phyloP scores from a whole-genome alignment of 768 basidiomycete species.

The Phlebiopsis gigantea region DNA sequence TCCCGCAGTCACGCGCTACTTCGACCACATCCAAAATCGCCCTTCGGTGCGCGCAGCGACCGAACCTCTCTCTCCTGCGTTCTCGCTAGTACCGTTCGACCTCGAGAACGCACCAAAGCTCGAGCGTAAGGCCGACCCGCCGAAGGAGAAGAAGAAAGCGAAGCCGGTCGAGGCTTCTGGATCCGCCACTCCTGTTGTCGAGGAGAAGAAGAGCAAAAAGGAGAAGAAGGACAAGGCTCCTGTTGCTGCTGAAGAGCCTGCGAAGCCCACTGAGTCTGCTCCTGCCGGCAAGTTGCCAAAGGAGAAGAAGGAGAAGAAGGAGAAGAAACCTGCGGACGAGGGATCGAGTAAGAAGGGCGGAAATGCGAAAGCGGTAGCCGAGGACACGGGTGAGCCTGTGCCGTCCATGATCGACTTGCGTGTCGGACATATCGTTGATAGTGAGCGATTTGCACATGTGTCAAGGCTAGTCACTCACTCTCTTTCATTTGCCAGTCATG shows the following conservation, averaged over 20 bases:
- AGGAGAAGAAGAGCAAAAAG: conserved; percentile 27
- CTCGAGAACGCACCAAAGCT: conserved; percentile 67
- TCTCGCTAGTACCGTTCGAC: conserved; percentile 61
- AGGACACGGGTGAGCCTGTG: conserved; percentile 74
- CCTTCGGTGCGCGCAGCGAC: conserved; percentile 58
- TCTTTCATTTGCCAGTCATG: conserved; percentile 62
- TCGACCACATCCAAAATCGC: conserved; percentile 85
- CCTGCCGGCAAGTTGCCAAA: conserved; percentile 31
- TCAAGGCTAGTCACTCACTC: background rate
- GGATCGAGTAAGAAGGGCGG: conserved; percentile 29
- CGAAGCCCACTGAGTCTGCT: conserved; percentile 15
- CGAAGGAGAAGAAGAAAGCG: conserved; percentile 72
- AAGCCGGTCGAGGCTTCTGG: conserved; percentile 24
- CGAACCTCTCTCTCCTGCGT: conserved; percentile 44
- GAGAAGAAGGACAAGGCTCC: conserved; percentile 2
- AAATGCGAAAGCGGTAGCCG: conserved; percentile 32
- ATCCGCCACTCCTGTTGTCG: conserved; percentile 23
- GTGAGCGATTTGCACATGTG: conserved; percentile 37
- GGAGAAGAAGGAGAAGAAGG: conserved; percentile 55
- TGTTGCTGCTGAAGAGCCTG: conserved; percentile 15
- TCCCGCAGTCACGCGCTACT: conserved; percentile 87
- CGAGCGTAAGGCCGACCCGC: conserved; percentile 65
- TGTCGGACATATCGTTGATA: conserved; percentile 88
- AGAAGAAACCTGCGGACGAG: conserved; percentile 21
- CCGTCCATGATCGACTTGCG: conserved; percentile 98